Base-by-base conservation (phyloP, 2,329 filamentous ascomycete species). In the Diaporthe vexans region DNA sequence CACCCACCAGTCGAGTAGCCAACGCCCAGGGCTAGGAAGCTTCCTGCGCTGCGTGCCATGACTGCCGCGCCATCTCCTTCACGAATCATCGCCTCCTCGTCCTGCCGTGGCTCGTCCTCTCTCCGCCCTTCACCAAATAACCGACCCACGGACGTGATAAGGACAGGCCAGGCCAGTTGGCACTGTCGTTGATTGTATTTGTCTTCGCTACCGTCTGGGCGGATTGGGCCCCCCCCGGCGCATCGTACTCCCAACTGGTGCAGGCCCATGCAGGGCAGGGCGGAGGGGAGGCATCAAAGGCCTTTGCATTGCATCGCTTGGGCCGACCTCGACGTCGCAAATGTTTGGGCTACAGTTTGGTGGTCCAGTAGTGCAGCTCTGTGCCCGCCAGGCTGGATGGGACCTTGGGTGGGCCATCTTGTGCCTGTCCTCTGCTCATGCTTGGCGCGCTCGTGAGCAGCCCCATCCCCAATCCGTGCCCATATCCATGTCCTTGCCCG, bases 381-480 rank as follows among this genome's bases (percentile, higher is more conserved):
- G 40, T 57, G 68, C 33, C 26, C 33, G 54, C n/a, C 24, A 48
- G 52, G 59, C 10, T 13, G 13, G 37, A 40, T 40, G 37, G 37
- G 52, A 57, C 51, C 33, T 24, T 26, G 35, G 43, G 29, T 70
- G 67, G 37, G 67, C 15, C 52, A 6, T 57, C 29, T n/a, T 67
- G 26, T 35, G 43, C 43, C 35, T 51, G 24, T 57, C 29, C 54
- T 57, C 54, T 29, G 29, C 43, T 29, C 43, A 35, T n/a, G n/a
- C 13, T 24, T 51, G 19, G 29, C 46, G 61, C 43, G 40, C 46
- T 67, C 46, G 63, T 52, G 46, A 67, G 63, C 63, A 63, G 26
- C 61, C 57, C 57, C 35, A 43, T 63, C 56, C 67, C 52, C 68
- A 71, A 54, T 63, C 58, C 59, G 51, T 51, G 54, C 68, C 68